Base-by-base conservation (phyloP, 495 filamentous ascomycete genomes). In the Recurvomyces mirabilis region DNA sequence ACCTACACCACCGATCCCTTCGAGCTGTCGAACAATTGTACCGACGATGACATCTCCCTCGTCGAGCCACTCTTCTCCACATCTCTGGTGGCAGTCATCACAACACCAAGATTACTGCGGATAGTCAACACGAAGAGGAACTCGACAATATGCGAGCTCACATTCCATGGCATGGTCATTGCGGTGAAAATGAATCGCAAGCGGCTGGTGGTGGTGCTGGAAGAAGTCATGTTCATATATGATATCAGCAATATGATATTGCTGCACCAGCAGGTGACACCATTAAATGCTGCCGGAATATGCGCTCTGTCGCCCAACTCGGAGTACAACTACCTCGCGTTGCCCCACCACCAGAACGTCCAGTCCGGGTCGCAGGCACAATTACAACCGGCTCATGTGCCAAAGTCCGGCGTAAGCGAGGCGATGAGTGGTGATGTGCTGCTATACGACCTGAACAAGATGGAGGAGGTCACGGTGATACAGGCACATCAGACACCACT, bases 21-120 rank as follows among this genome's bases (percentile, higher is more conserved):
- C 60, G 76, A 77, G 52, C 93, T 93, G 64, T 82, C 85, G 61
- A 94, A 85, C 65, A 87, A 87, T 58, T 87, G 84, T 53, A 82
- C 85, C 48, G 86, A 95, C 47, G 87, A 85, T 14, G 89, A 95
- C 59, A 85, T 95, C 34, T 81, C 87, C 28, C 82, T 94, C 42
- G 77, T 98, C 60, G 93, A 96, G 70, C 95, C 94, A 89, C 79
- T 98, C 46, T 98, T 98, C 60, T 95, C 91, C 31, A 98, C 91
- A 33, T 98, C 91, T n/a, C 73, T 98, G 33, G 88, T 98, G 14
- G 91, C 91, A 26, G 70, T 94, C 14, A 84, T 94, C 45, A 68
- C 88, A 32, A 93, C 89, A 14, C 93, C 91, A 1, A 69, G 91
- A 38, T 81, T 89, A 25, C 71, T 98, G 28, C 80, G 89, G 51